phyloP scores from a whole-genome alignment of 2,329 filamentous ascomycete species.

The Calonectria pauciramosa region DNA sequence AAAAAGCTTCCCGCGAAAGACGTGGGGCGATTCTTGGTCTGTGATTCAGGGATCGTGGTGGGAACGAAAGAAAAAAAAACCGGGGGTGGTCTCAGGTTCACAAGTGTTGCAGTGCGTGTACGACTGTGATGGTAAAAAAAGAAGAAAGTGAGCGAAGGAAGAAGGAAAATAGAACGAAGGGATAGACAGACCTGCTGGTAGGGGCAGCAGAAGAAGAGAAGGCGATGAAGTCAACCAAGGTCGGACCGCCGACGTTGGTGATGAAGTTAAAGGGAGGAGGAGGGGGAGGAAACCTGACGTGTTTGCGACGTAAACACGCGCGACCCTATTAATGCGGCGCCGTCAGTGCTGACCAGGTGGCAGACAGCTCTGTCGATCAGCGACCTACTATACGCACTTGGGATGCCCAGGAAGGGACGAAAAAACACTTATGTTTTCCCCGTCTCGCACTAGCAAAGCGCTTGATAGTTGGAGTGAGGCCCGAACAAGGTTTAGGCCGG shows the following conservation, averaged over 20 bases:
- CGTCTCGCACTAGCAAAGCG: background rate
- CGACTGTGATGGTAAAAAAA: background rate
- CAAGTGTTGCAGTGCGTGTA: background rate
- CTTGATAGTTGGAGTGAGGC: background rate
- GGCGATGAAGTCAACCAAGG: background rate
- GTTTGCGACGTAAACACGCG: background rate
- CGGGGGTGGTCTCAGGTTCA: background rate
- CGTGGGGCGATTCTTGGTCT: slow-evolving; percentile 1
- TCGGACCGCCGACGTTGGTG: background rate
- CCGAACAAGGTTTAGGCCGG: background rate
- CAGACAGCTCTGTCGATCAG: background rate
- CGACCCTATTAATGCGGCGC: background rate
- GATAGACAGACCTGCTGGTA: background rate
- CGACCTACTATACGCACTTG: background rate
- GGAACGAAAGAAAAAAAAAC: background rate
- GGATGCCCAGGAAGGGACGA: background rate
- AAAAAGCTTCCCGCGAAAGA: background rate
- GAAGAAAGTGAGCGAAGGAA: background rate
- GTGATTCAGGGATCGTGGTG: background rate
- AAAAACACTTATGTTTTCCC: background rate
- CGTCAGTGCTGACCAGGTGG: slow-evolving; percentile 2
- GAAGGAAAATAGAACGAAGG: background rate
- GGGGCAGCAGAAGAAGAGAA: background rate
- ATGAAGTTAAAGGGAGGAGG: background rate
- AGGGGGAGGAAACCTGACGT: background rate